Percentiles rank a stretch among this genome's conserved stretches.
phyloP scores from a whole-genome alignment of 2,329 filamentous ascomycete genomes.

The Phoma sp. region DNA sequence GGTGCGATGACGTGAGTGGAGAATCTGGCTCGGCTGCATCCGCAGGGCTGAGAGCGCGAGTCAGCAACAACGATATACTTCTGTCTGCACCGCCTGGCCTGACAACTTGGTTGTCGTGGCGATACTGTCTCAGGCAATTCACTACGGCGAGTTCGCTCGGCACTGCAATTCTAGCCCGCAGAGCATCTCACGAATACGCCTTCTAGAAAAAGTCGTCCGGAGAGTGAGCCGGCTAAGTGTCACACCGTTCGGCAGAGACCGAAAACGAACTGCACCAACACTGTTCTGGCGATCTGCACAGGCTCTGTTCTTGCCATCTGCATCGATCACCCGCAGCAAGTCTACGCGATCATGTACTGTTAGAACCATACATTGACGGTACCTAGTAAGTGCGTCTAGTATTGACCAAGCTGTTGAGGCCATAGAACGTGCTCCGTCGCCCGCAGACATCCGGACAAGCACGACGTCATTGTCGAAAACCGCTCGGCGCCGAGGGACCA shows the following conservation, averaged over 20 bases:
- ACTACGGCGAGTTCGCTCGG: background rate
- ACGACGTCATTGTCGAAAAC: constrained; percentile 10
- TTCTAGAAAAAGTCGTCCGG: background rate
- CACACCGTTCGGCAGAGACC: constrained; percentile 1
- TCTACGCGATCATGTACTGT: background rate
- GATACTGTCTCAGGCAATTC: background rate
- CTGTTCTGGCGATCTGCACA: constrained; percentile 12
- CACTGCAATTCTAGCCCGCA: background rate
- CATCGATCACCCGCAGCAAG: background rate
- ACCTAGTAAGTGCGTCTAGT: background rate
- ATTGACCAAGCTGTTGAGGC: background rate
- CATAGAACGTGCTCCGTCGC: background rate
- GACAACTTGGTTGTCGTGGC: background rate
- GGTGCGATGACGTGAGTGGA: constrained; percentile 1
- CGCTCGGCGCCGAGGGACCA: constrained; percentile 10
- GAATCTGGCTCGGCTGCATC: constrained; percentile 11
- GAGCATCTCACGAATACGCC: background rate
- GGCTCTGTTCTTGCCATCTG: background rate
- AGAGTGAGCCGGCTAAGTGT: background rate
- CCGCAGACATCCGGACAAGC: constrained; percentile 6
- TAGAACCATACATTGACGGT: background rate
- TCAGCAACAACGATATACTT: background rate
- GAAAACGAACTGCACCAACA: background rate
- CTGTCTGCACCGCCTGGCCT: background rate
- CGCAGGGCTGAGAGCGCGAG: background rate